A percentile compares a stretch with the other conserved stretches of the same genome.
These are phyloP conservation scores for Diaporthe sp. DNA, from an alignment of 2,329 filamentous ascomycete species.

Conservation along the genomic window DNA sequence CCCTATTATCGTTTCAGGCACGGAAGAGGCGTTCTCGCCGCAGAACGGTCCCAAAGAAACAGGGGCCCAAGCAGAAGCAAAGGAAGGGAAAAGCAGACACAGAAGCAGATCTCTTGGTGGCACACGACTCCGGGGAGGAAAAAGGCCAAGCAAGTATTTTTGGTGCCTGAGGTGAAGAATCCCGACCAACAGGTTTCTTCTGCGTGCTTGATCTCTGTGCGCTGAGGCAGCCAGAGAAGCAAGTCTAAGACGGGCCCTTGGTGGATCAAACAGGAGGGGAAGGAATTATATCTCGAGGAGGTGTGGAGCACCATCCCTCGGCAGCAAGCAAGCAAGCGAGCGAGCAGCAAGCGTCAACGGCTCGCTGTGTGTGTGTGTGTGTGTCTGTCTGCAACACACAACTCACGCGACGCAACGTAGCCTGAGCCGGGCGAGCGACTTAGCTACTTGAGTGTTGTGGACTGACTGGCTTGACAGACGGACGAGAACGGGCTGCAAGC, in stretches of 20 bases:
- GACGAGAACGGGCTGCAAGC: neutral
- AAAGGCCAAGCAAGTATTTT: neutral
- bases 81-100: neutral
- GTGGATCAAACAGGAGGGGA: slow-evolving; percentile 14
- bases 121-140: neutral
- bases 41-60: neutral
- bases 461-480: neutral
- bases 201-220: neutral
- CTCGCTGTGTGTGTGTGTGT: neutral
- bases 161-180: neutral
- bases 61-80: neutral
- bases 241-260: neutral
- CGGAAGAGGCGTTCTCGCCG: neutral
- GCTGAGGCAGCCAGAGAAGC: slow-evolving; percentile 15
- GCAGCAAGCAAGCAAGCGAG: slow-evolving; percentile 19
- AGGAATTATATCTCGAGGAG: neutral
- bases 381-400: neutral
- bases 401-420: slow-evolving; percentile 20
- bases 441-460: neutral
- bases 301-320: slow-evolving; percentile 27
- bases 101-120: neutral
- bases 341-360: neutral
- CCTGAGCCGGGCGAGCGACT: neutral
- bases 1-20: neutral
- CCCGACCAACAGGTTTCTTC: neutral